phyloP scores from a whole-genome alignment of 2,329 filamentous ascomycete species.

The Pestalotiopsis sp. region DNA sequence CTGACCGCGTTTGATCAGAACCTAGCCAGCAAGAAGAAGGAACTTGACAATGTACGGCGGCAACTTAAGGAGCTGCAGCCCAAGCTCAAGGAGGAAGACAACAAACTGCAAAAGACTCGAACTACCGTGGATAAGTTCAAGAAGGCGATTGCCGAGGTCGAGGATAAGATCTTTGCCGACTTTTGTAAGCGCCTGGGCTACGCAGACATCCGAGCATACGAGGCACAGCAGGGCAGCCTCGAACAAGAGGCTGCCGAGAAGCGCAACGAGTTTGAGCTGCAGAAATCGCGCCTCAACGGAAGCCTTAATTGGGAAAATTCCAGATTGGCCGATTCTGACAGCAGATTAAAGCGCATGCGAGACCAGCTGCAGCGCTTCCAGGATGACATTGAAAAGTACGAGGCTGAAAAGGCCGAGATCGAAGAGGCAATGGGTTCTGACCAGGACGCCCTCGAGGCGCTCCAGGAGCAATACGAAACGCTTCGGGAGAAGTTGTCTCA shows the following conservation, averaged over 20 bases:
- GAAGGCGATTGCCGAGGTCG: conserved; percentile 73
- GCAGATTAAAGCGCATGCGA: conserved; percentile 71
- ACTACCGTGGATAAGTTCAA: conserved; percentile 55
- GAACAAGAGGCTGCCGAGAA: conserved; percentile 90
- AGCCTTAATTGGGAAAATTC: conserved; percentile 60
- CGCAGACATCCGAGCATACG: conserved; percentile 86
- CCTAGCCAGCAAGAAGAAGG: conserved; percentile 79
- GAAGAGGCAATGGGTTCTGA: conserved; percentile 73
- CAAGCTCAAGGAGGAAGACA: conserved; percentile 74
- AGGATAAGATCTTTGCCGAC: conserved; percentile 82
- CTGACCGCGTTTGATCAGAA: conserved; percentile 80
- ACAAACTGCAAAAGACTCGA: conserved; percentile 64
- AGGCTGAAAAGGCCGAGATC: conserved; percentile 73
- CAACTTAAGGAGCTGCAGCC: conserved; percentile 78
- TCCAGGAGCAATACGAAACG: conserved; percentile 72
- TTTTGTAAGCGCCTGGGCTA: conserved; percentile 92
- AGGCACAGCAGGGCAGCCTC: conserved; percentile 87
- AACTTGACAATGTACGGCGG: conserved; percentile 72
- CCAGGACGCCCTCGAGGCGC: conserved; percentile 74
- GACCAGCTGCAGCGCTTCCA: conserved; percentile 68
- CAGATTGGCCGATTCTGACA: conserved; percentile 59
- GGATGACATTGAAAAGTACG: conserved; percentile 69
- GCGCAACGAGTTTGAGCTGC: conserved; percentile 82
- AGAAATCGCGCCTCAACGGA: conserved; percentile 74
- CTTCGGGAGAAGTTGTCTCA: conserved; percentile 69